A percentile compares a stretch with the other conserved stretches of the same genome.
Conservation (phyloP, 202 grass and related monocot genomes). For the Panicum hallii region DNA sequence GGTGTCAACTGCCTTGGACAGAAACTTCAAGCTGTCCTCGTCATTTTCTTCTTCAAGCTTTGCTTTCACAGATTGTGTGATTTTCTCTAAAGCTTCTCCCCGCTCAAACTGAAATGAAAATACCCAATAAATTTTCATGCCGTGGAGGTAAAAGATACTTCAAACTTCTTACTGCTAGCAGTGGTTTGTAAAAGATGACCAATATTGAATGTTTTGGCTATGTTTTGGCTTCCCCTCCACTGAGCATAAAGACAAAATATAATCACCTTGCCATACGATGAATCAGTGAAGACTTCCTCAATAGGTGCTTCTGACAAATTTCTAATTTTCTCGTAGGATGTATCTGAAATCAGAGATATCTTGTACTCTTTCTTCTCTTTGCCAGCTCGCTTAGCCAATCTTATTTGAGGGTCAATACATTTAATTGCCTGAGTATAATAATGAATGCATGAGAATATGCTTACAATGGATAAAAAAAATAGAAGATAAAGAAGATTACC, state of each 20-base stretch:
- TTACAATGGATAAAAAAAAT: conserved; percentile 13
- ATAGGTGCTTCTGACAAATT: conserved; percentile 83
- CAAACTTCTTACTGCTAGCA: conserved; percentile 22
- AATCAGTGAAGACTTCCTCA: conserved; percentile 93
- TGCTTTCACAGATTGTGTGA: conserved; percentile 73
- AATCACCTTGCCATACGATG: conserved; percentile 88
- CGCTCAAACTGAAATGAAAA: conserved; percentile 79
- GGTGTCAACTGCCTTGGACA: conserved; percentile 83
- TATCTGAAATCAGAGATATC: conserved; percentile 88
- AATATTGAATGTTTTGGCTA: conserved; percentile 5
- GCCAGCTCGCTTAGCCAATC: conserved; percentile 82
- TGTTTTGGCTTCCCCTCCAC: conserved; percentile 7
- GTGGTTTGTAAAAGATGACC: background rate
- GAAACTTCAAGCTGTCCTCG: conserved; percentile 88
- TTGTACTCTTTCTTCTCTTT: conserved; percentile 95
- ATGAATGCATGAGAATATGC: conserved; percentile 44
- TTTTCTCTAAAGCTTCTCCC: conserved; percentile 90
- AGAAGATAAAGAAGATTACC: conserved; percentile 55
- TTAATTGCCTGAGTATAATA: conserved; percentile 77
- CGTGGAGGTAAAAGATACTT: background rate
- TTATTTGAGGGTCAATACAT: conserved; percentile 95
- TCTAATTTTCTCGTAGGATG: conserved; percentile 88
- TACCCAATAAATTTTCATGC: conserved; percentile 38
- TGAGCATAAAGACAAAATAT: conserved; percentile 4
- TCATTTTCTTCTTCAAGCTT: conserved; percentile 97